Base-by-base conservation (phyloP, 129 eudicot species). In the Chrysanthemum lavandulifolium region DNA sequence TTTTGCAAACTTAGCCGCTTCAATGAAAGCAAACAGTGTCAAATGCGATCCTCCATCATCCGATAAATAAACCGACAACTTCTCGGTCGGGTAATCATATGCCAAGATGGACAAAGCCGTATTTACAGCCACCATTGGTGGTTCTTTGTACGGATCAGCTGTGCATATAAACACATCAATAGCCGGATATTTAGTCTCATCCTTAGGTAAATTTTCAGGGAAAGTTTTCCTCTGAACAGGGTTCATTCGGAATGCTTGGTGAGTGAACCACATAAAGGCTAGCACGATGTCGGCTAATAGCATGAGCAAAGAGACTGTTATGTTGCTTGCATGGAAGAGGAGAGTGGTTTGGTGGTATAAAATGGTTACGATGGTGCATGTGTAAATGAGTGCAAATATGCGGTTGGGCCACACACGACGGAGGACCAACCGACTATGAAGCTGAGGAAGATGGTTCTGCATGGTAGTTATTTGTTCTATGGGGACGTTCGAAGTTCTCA, bases 91-190 rank as follows among this genome's bases (percentile, higher is more conserved):
- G 53, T 87, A 87, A 71, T 87, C 92, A 21, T 60, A 84, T 0
- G 85, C 87, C 85, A 87, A 31, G 49, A 77, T 82, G 16, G 95
- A 87, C 69, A 91, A 78, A 15, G 86, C 95, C 15, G 95, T 86
- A 80, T 84, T 82, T 2, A 83, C 89, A 13, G 73, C 85, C 55
- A 66, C 68, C 71, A 83, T 65, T 0, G 97, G 97, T 13, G 97
- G 97, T 78, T 90, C 97, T 62, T 80, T 83, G 43, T 65, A 59
- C 1, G 97, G 87, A 72, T 90, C 97, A 1, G 95, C 91, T 36
- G 95, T 90, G 82, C 91, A 87, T 67, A 90, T 73, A 69, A 90
- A 85, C 33, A 87, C 71, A 54, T 90, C 97, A 49, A 87, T 16
- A 3, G 80, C 82, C 66, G 94, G 93, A 63, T 58, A 84, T 4